Conservation (phyloP, 176 grass and related monocot species). For the Triticum aestivum region DNA sequence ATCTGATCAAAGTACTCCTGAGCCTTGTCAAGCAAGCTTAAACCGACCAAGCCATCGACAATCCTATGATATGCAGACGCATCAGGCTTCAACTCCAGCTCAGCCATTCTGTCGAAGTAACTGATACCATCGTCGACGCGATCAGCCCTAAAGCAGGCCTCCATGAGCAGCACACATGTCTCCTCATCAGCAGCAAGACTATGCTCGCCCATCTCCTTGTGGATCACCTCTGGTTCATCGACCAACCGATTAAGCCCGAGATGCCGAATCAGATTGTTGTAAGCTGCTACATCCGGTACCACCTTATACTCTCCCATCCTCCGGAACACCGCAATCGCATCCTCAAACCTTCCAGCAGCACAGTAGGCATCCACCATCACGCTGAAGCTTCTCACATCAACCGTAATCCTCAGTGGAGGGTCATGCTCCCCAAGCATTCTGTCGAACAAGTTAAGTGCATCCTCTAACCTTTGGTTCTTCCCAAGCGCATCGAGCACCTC, state of each 20-base stretch:
- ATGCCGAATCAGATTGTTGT: conserved; percentile 80
- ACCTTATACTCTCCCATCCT: conserved; percentile 68
- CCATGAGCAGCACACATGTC: conserved; percentile 63
- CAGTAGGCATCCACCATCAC: conserved; percentile 82
- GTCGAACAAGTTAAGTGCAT: conserved; percentile 68
- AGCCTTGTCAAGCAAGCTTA: conserved; percentile 53
- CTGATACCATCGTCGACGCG: conserved; percentile 50
- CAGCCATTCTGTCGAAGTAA: conserved; percentile 69
- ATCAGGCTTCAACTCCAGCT: conserved; percentile 67
- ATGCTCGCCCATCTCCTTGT: conserved; percentile 52
- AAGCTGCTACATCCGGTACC: conserved; percentile 46
- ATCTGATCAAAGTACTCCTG: conserved; percentile 63
- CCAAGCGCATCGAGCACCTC: conserved; percentile 53
- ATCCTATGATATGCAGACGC: conserved; percentile 56
- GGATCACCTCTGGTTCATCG: conserved; percentile 47
- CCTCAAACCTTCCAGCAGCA: conserved; percentile 49
- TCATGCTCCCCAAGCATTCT: conserved; percentile 74
- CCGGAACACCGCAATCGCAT: conserved; percentile 55
- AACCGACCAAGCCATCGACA: conserved; percentile 38
- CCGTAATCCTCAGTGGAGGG: conserved; percentile 49
- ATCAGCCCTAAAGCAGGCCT: conserved; percentile 55
- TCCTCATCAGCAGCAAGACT: conserved; percentile 41
- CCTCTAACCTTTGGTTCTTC: conserved; percentile 58
- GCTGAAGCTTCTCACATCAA: conserved; percentile 68
- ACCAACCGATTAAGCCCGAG: conserved; percentile 43